Percentiles rank a stretch among this genome's conserved stretches.
Evolutionary conservation across 768 basidiomycete genomes (phyloP).

Genomic region (Kondoa subrosea): DNA sequence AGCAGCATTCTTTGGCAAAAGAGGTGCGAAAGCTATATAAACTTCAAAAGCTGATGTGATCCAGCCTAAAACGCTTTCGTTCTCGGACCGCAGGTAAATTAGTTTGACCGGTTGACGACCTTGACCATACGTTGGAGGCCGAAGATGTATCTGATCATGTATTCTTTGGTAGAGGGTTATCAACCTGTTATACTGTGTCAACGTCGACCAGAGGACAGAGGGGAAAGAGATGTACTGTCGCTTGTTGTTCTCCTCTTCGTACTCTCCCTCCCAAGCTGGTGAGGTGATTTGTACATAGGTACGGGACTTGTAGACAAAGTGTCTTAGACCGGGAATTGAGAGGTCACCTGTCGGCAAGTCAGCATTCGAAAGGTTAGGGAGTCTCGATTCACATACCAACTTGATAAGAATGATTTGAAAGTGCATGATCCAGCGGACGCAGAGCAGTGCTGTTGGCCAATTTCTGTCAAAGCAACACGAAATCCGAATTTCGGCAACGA

Average conservation of each 20-base stretch:
- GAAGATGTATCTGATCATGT: slow-evolving; percentile 77
- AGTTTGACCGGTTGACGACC: slow-evolving; percentile 48
- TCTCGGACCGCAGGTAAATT: slow-evolving; percentile 67
- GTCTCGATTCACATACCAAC: not conserved
- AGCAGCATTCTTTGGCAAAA: slow-evolving; percentile 69
- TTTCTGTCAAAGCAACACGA: not conserved
- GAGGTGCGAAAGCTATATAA: slow-evolving; percentile 64
- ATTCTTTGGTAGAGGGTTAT: slow-evolving; percentile 72
- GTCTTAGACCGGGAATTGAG: slow-evolving; percentile 73
- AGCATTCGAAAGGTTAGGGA: not conserved
- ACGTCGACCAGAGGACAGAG: not conserved
- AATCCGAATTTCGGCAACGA: not conserved
- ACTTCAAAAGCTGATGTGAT: slow-evolving; percentile 83
- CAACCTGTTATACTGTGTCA: slow-evolving; percentile 39
- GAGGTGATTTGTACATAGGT: slow-evolving; percentile 73
- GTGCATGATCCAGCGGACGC: not conserved
- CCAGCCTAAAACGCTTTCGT: slow-evolving; percentile 87
- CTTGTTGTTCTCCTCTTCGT: slow-evolving; percentile 49
- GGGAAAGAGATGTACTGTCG: slow-evolving; percentile 26
- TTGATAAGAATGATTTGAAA: slow-evolving; percentile 34
- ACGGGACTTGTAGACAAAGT: slow-evolving; percentile 88
- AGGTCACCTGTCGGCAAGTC: slow-evolving; percentile 54
- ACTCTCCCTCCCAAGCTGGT: slow-evolving; percentile 73
- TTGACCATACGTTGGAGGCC: slow-evolving; percentile 53
- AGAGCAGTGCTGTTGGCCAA: not conserved